Evolutionary conservation across 495 filamentous ascomycete species (phyloP).

Genomic region (Hypoxylon crocopeplum): DNA sequence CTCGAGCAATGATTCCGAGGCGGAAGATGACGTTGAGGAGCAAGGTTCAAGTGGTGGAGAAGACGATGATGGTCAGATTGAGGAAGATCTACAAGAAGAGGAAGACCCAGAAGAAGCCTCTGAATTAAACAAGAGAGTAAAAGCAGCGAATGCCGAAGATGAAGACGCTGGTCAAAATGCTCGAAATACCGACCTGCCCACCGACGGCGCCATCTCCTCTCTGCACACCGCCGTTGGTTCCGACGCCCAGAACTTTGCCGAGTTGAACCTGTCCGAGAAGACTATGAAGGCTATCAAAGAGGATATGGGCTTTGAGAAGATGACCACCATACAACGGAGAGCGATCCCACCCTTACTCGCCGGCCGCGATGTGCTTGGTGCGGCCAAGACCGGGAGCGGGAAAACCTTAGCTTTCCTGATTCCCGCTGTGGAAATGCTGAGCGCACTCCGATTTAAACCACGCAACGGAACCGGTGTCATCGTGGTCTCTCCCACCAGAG

Average conservation of each 20-base stretch:
- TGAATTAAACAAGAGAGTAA: constrained; percentile 33
- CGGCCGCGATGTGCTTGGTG: constrained; percentile 90
- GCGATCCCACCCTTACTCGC: constrained; percentile 88
- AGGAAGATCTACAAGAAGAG: constrained; percentile 25
- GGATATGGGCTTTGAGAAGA: constrained; percentile 89
- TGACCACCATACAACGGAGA: constrained; percentile 94
- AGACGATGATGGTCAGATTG: constrained; percentile 30
- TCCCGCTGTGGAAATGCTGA: constrained; percentile 93
- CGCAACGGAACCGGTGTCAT: constrained; percentile 83
- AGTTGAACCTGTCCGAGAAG: constrained; percentile 84
- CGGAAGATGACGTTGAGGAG: constrained; percentile 37
- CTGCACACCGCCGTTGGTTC: constrained; percentile 42
- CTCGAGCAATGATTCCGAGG: constrained; percentile 29
- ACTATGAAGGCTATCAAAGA: constrained; percentile 82
- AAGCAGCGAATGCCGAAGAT: constrained; percentile 37
- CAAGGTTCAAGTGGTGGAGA: constrained; percentile 33
- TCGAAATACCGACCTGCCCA: constrained; percentile 26
- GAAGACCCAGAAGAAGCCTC: constrained; percentile 24
- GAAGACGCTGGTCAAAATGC: constrained; percentile 34
- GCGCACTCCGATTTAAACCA: constrained; percentile 83
- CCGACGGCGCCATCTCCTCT: constrained; percentile 24
- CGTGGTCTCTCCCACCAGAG: constrained; percentile 85
- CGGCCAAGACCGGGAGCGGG: constrained; percentile 95
- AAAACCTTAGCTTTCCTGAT: constrained; percentile 97
- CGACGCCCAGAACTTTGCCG: constrained; percentile 65